Percentiles rank a stretch among this genome's conserved stretches.
phyloP scores from a whole-genome alignment of 805 yeast species.

The Candida odintsovae region DNA sequence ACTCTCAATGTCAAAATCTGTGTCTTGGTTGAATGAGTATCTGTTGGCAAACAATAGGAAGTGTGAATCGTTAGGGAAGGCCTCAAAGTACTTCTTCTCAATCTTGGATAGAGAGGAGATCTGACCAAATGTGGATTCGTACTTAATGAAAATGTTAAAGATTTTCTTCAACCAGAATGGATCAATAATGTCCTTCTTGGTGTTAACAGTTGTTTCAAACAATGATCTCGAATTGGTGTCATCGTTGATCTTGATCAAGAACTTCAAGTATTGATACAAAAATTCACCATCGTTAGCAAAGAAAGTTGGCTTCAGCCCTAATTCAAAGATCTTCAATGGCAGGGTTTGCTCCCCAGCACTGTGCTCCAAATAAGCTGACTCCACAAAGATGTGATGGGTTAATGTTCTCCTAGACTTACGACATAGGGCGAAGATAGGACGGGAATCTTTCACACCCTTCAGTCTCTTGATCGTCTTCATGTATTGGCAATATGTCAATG shows the following conservation, averaged over 20 bases:
- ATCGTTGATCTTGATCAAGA: conserved; percentile 62
- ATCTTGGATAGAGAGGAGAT: conserved; percentile 59
- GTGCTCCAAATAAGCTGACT: conserved; percentile 77
- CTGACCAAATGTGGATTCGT: conserved; percentile 69
- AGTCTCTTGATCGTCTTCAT: conserved; percentile 69
- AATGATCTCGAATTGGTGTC: conserved; percentile 69
- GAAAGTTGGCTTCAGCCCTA: conserved; percentile 58
- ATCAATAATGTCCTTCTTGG: conserved; percentile 24
- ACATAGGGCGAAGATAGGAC: conserved; percentile 63
- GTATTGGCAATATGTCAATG: conserved; percentile 60
- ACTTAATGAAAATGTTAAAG: conserved; percentile 54
- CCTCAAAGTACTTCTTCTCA: conserved; percentile 57
- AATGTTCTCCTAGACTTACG: conserved; percentile 47
- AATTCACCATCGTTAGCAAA: conserved; percentile 51
- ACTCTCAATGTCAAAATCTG: conserved; percentile 13
- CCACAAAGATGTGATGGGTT: conserved; percentile 73
- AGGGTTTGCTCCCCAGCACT: conserved; percentile 52
- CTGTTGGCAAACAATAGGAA: conserved; percentile 32
- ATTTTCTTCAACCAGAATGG: conserved; percentile 37
- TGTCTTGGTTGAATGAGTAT: conserved; percentile 26
- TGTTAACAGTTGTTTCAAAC: conserved; percentile 71
- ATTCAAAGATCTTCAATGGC: conserved; percentile 70
- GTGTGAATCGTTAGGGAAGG: conserved; percentile 54
- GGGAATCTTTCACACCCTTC: conserved; percentile 64
- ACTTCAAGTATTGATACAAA: conserved; percentile 64